Base-by-base conservation (phyloP, 139 green algal genomes). In the Chlorella sorokiniana region DNA sequence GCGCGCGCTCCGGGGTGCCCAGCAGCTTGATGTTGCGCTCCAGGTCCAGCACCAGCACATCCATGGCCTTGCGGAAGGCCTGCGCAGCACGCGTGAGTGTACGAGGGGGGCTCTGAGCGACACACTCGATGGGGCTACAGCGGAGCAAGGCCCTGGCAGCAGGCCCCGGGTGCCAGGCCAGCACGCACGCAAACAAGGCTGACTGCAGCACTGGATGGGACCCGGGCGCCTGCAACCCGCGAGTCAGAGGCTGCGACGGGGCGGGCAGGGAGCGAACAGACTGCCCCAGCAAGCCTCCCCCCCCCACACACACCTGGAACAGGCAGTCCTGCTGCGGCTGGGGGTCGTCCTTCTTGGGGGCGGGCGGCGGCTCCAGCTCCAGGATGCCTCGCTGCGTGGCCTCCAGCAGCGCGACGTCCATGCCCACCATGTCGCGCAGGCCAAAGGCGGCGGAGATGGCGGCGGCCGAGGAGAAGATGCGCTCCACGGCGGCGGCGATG, bases 401-500 rank as follows among this genome's bases (percentile, higher is more conserved):
- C 54, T 90, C 87, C 84, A 93, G 79, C 78, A 95, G 86, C 35
- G 81, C 68, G 82, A 91, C 88, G 51, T 97, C 86, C 41, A 97
- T 82, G 18, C 94, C 94, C 70, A 96, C 88, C 2, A 33, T 38
- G 67, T 87, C 79, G 29, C 61, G 51, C 20, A 86, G 56, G 48
- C 94, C 93, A 88, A 97, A 97, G 27, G 93, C 91, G 7, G 93
- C 91, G 41, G 77, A 92, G 40, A 97, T 88, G 64, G 93, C 91
- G n/a, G 93, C 92, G 18, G 94, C 91, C 10, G 86, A 94, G 63
- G 89, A 87, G 79, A 97, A 95, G 6, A 97, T 90, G 77, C 91
- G 87, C 69, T 95, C 91, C 35, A 97, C 88, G 10, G 87, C 87
- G 10, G 71, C 81, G 0, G 83, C 52, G 23, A 91, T 86, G 59